These are phyloP conservation scores for Colletotrichum sp. DNA, from an alignment of 2,329 filamentous ascomycete genomes.

Conservation along the genomic window DNA sequence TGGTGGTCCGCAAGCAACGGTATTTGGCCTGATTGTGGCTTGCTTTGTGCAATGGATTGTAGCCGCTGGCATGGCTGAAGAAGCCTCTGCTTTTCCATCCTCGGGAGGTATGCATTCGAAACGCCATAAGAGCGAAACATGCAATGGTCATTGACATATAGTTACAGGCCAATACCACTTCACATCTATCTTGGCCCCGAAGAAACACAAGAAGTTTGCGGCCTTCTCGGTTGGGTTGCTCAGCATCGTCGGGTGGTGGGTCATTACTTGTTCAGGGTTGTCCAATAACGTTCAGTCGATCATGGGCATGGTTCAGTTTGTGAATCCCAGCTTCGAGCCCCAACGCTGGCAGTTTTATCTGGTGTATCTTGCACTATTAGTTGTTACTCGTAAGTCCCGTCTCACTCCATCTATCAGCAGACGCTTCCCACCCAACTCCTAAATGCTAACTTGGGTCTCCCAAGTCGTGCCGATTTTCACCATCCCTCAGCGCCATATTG, in stretches of 20 bases:
- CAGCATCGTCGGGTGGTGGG: slow-evolving; percentile 23
- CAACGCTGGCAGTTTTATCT: slow-evolving; percentile 24
- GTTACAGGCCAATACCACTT: slow-evolving; percentile 24
- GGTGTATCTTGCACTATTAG: slow-evolving; percentile 19
- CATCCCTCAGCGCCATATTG: slow-evolving; percentile 22
- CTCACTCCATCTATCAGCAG: background rate
- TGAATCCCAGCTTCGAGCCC: slow-evolving; percentile 12
- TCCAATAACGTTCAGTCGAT: slow-evolving; percentile 23
- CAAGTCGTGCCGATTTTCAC: slow-evolving; percentile 25
- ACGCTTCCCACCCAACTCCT: background rate
- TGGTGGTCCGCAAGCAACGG: slow-evolving; percentile 20
- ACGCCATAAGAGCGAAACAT: background rate
- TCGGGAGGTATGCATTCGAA: background rate
- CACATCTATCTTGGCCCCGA: slow-evolving; percentile 18
- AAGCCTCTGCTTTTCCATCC: slow-evolving; percentile 21
- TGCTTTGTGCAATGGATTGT: slow-evolving; percentile 24
- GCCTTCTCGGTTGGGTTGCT: slow-evolving; percentile 19
- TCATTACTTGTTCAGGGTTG: slow-evolving; percentile 25
- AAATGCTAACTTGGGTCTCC: background rate
- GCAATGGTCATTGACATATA: background rate
- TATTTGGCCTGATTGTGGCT: slow-evolving; percentile 23
- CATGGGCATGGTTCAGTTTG: slow-evolving; percentile 21
- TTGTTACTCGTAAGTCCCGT: slow-evolving; percentile 13
- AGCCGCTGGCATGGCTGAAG: slow-evolving; percentile 22
- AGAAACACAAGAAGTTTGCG: slow-evolving; percentile 20